Percentiles rank a stretch among this genome's conserved stretches.
Evolutionary conservation across 2,329 filamentous ascomycete species (phyloP).

Genomic region (Dactylonectria estremocensis): DNA sequence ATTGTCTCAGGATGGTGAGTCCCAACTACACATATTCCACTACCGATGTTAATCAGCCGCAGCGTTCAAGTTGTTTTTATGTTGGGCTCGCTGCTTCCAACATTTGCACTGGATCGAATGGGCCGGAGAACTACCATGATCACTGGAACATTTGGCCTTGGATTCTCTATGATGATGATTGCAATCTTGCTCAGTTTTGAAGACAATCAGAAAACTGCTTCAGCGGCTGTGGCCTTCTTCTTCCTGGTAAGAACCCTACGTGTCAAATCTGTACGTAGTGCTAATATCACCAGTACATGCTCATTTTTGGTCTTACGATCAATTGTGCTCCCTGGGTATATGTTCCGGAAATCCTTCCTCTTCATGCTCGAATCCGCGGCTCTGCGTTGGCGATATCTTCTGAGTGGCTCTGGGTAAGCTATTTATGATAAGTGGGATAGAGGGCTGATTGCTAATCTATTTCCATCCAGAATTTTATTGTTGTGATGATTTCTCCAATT

Average conservation of each 20-base stretch:
- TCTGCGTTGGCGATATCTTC: slow-evolving; percentile 53
- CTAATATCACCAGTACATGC: not conserved
- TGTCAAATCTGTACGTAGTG: no score
- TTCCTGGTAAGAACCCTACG: slow-evolving; percentile 47
- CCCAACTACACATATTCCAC: no score
- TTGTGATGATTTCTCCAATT: slow-evolving; percentile 67
- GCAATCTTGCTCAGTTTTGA: slow-evolving; percentile 49
- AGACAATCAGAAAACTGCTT: slow-evolving; percentile 26
- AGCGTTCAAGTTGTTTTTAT: slow-evolving; percentile 54
- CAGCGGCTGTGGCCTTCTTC: slow-evolving; percentile 55
- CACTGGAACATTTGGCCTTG: slow-evolving; percentile 51
- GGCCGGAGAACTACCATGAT: slow-evolving; percentile 59
- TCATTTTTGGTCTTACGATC: slow-evolving; percentile 32
- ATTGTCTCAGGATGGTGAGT: slow-evolving; percentile 47
- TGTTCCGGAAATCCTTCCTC: slow-evolving; percentile 54
- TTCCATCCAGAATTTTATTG: slow-evolving; percentile 49
- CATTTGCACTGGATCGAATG: slow-evolving; percentile 52
- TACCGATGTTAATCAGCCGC: no score
- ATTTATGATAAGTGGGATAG: no score
- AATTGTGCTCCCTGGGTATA: slow-evolving; percentile 57
- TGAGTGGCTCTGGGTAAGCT: slow-evolving; percentile 51
- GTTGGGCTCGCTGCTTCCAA: slow-evolving; percentile 54
- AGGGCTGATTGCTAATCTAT: no score
- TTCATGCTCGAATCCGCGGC: slow-evolving; percentile 52
- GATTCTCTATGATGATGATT: slow-evolving; percentile 57